Percentiles rank a stretch among this genome's conserved stretches.
Conservation (phyloP, 441 rosid genomes). For the Euphorbia schlechtendalii region DNA sequence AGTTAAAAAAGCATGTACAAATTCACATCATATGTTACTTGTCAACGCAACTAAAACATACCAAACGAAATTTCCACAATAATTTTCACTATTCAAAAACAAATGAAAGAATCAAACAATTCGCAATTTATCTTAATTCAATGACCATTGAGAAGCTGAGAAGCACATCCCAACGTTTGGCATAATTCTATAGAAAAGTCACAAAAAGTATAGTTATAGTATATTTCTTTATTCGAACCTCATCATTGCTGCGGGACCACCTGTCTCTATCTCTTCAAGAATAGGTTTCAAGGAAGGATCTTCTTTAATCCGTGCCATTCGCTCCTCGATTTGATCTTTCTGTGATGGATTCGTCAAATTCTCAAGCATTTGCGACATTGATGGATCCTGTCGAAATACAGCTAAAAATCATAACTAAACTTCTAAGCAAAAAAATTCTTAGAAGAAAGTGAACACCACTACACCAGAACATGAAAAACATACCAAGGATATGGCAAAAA, state of each 20-base stretch:
- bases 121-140: neutral
- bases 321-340: slow-evolving; percentile 72
- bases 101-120: neutral
- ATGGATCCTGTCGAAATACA: slow-evolving; percentile 60
- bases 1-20: neutral
- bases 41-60: too few relatives aligned
- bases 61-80: too few relatives aligned
- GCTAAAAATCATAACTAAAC: neutral
- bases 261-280: slow-evolving; percentile 79
- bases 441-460: too few relatives aligned
- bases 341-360: slow-evolving; percentile 61
- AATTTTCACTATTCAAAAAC: too few relatives aligned
- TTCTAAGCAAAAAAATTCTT: neutral
- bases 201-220: neutral
- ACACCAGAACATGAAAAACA: too few relatives aligned
- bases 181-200: neutral
- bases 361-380: slow-evolving; percentile 89
- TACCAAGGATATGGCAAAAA: neutral
- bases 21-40: too few relatives aligned
- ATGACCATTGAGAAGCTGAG: neutral
- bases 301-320: slow-evolving; percentile 73
- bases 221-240: slow-evolving; percentile 38
- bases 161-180: neutral
- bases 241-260: slow-evolving; percentile 96
- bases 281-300: slow-evolving; percentile 85